A percentile compares a stretch with the other conserved stretches of the same genome.
phyloP scores from a whole-genome alignment of 208 protist species.

The Trypanosoma cruzi region DNA sequence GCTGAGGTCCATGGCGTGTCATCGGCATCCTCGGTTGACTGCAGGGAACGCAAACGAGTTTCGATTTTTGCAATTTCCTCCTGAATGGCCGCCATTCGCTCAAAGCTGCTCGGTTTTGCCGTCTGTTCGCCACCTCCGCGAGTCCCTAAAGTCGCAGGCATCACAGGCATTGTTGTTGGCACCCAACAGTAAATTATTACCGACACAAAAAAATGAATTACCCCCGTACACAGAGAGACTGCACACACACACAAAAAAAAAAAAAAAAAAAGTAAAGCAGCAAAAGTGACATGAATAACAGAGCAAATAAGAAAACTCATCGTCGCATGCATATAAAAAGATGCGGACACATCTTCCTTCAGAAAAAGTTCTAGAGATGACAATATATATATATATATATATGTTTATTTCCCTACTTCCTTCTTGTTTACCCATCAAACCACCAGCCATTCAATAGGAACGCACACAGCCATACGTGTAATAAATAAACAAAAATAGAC shows the following conservation, averaged over 20 bases:
- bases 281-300: no score
- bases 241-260: conserved; percentile 8
- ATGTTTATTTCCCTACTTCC: no score
- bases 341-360: no score
- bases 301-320: no score
- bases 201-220: background rate
- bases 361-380: no score
- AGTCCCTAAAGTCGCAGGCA: background rate
- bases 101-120: conserved; percentile 59
- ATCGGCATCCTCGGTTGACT: background rate
- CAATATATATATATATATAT: no score
- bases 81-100: conserved; percentile 76
- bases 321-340: no score
- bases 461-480: no score
- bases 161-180: background rate
- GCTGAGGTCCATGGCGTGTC: background rate
- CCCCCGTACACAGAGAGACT: background rate
- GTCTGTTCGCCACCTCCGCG: background rate
- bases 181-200: background rate
- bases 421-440: no score
- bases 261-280: conserved; percentile 16
- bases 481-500: no score
- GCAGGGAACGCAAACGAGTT: conserved; percentile 40
- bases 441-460: no score
- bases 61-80: conserved; percentile 78